Base-by-base conservation (phyloP, 108 stramenopile genomes). In the Fistulifera solaris region DNA sequence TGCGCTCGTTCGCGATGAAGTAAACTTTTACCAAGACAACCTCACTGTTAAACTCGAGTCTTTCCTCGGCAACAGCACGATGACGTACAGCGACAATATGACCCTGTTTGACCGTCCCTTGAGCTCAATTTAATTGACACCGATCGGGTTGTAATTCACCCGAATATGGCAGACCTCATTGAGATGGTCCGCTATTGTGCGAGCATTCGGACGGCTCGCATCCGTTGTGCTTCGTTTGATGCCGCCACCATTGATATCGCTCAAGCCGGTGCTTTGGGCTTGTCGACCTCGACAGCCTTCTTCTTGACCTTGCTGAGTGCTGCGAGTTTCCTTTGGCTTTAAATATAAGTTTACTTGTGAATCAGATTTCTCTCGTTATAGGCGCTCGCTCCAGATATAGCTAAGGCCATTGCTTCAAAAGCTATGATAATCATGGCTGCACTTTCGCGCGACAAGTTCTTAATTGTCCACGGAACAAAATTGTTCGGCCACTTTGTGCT, bases 171-270 rank as follows among this genome's bases (percentile, higher is more conserved):
- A 50, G 21, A 50, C 2, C 15, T 50, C 26, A 15, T 50, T 15
- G 49, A 50, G 26, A 50, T 50, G 15, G 49, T 50, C 8, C 49
- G 49, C 15, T 50, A 22, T 26, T 22, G 49, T 2, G 15, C 49
- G 4, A 15, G 15, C 21, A 26, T 50, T 4, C 23, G 26, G 10
- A 50, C 49, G 2, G 49, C 49, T 10, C 49, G 49, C 4, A 50
- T 50, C 26, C 49, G 49, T 26, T 50, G 49, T 26, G 49, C 49
- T 15, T 50, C 49, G 23, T 50, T 24, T 50, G 49, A 50, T 22
- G 49, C 49, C 26, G 23, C 49, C 23, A 24, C 49, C 4, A 26
- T 24, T 4, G 49, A 50, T 5, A 19, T 50, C 23, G 4, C 23
- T 13, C 19, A 50, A 23, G 49, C 49, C 23, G 49, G 24, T 15